A percentile compares a stretch with the other conserved stretches of the same genome.
Evolutionary conservation across 768 basidiomycete genomes (phyloP).

Genomic region (Boletus vinaceobasis): DNA sequence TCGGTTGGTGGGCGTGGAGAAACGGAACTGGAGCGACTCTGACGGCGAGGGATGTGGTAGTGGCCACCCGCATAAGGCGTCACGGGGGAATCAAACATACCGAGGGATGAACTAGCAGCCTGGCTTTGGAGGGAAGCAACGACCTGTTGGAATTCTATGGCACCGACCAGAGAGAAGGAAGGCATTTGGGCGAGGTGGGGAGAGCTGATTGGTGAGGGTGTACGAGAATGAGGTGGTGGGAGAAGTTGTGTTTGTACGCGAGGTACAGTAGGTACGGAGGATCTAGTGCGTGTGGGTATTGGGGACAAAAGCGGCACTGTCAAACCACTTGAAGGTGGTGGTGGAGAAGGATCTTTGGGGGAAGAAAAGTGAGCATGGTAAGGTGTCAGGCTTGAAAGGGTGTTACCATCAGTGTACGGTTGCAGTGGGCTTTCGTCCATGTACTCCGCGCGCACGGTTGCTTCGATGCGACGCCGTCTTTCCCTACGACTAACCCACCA

Average conservation of each 20-base stretch:
- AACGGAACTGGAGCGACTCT: constrained; percentile 29
- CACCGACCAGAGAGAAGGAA: constrained; percentile 89
- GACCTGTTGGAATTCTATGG: constrained; percentile 92
- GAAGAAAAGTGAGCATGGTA: constrained; percentile 3
- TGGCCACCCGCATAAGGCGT: constrained; percentile 77
- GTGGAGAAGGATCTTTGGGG: constrained; percentile 9
- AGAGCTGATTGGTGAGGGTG: constrained; percentile 47
- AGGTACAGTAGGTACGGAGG: constrained; percentile 38
- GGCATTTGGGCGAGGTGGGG: constrained; percentile 54
- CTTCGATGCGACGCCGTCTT: constrained; percentile 43
- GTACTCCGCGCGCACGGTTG: constrained; percentile 57
- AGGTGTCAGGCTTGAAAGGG: constrained; percentile 17
- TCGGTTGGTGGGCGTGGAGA: constrained; percentile 32
- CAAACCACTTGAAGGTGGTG: constrained; percentile 5
- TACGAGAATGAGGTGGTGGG: constrained; percentile 38
- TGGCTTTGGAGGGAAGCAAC: constrained; percentile 76
- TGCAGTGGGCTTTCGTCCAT: constrained; percentile 41
- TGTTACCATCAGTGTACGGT: constrained; percentile 65
- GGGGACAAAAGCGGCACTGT: constrained; percentile 29
- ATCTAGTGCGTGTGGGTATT: constrained; percentile 36
- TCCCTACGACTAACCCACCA: constrained; percentile 71
- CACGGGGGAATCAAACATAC: constrained; percentile 61
- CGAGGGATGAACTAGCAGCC: constrained; percentile 55
- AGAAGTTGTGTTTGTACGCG: constrained; percentile 41
- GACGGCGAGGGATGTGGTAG: constrained; percentile 47